phyloP scores from a whole-genome alignment of 169 alveolate species.

The Plasmodium vinckei region DNA sequence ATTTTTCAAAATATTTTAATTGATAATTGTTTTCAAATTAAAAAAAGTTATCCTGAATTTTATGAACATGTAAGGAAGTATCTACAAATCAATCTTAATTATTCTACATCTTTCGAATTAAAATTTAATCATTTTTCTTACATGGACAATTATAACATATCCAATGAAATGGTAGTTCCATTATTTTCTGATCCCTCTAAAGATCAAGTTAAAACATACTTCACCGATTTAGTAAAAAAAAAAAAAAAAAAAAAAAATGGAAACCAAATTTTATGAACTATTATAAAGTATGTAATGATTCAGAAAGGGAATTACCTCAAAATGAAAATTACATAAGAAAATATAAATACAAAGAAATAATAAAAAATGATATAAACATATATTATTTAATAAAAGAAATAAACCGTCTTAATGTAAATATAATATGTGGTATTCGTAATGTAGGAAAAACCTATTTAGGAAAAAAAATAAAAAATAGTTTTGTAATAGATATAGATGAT shows the following conservation, averaged over 20 bases:
- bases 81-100: slow-evolving; percentile 10
- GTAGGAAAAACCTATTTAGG: slow-evolving; percentile 42
- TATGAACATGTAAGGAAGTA: slow-evolving; percentile 9
- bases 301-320: background rate
- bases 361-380: slow-evolving; percentile 10
- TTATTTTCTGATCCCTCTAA: too few species aligned
- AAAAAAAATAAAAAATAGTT: slow-evolving; percentile 13
- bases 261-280: too few species aligned
- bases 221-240: too few species aligned
- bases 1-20: slow-evolving; percentile 22
- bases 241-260: too few species aligned
- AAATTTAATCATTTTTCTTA: background rate
- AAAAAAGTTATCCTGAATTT: slow-evolving; percentile 39
- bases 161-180: too few species aligned
- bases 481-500: slow-evolving; percentile 53
- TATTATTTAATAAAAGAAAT: slow-evolving; percentile 35
- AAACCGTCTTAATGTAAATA: slow-evolving; percentile 11
- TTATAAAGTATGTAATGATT: too few species aligned
- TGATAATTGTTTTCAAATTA: slow-evolving; percentile 1
- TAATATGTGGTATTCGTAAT: slow-evolving; percentile 60
- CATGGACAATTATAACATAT: slow-evolving; percentile 1
- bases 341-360: slow-evolving; percentile 31
- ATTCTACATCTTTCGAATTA: background rate
- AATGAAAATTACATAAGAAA: slow-evolving; percentile 25
- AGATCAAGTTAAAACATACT: too few species aligned